Conservation (phyloP, 2,329 filamentous ascomycete genomes). For the Fusarium heterosporum region DNA sequence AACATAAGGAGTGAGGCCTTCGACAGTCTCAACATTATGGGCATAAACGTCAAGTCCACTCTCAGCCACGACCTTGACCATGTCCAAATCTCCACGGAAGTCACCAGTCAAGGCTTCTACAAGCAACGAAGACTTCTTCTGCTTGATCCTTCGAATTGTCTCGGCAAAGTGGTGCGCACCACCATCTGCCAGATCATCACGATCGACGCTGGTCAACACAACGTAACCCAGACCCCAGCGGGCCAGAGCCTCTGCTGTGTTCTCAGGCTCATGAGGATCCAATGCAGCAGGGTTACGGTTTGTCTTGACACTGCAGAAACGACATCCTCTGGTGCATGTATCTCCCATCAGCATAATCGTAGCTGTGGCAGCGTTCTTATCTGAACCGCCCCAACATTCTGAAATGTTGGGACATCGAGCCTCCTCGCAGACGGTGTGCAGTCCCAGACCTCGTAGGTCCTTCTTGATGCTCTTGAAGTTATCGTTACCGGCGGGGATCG, state of each 20-base stretch:
- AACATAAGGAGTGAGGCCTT: constrained; percentile 88
- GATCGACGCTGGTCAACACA: constrained; percentile 91
- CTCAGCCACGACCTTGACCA: constrained; percentile 84
- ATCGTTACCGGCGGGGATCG: constrained; percentile 81
- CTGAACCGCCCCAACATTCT: constrained; percentile 94
- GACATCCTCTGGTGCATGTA: constrained; percentile 94
- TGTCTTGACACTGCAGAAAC: constrained; percentile 98
- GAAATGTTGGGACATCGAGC: constrained; percentile 97
- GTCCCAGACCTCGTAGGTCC: constrained; percentile 86
- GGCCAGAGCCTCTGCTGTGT: constrained; percentile 92
- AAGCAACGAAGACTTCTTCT: constrained; percentile 79
- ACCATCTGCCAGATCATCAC: constrained; percentile 90
- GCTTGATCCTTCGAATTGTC: constrained; percentile 94
- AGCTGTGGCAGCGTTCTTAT: constrained; percentile 90
- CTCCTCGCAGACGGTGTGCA: constrained; percentile 98
- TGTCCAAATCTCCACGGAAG: constrained; percentile 84
- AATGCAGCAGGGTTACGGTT: constrained; percentile 78
- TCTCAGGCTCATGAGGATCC: constrained; percentile 95
- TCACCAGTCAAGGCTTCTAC: constrained; percentile 91
- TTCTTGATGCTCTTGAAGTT: constrained; percentile 97
- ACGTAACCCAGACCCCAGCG: constrained; percentile 97
- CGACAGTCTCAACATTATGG: constrained; percentile 96
- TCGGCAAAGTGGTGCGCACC: constrained; percentile 92
- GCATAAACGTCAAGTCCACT: constrained; percentile 96
- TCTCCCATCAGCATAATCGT: constrained; percentile 99